These are phyloP conservation scores for Hypoxylon cercidicola DNA, from an alignment of 495 filamentous ascomycete species.

Conservation along the genomic window DNA sequence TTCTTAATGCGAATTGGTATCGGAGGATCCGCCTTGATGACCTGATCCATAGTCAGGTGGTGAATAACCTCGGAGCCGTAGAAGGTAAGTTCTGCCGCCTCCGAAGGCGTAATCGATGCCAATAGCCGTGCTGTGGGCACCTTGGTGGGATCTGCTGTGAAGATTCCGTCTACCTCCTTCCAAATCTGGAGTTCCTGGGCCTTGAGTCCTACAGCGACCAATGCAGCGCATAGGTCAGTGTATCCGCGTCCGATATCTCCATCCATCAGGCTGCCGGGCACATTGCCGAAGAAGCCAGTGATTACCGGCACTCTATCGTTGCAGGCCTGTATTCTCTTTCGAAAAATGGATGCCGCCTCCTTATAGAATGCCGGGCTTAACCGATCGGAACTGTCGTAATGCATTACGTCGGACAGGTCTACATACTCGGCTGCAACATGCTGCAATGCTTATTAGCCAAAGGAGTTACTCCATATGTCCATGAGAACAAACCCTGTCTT, in stretches of 20 bases:
- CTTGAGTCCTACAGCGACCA: slow-evolving; percentile 79
- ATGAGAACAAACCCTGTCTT: slow-evolving; percentile 61
- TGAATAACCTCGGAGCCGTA: slow-evolving; percentile 97
- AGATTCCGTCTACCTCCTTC: slow-evolving; percentile 95
- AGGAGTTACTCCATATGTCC: background rate
- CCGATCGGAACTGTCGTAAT: slow-evolving; percentile 66
- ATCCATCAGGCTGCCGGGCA: slow-evolving; percentile 80
- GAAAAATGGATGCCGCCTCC: slow-evolving; percentile 69
- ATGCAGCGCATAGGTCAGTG: slow-evolving; percentile 87
- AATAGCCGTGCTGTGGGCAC: slow-evolving; percentile 85
- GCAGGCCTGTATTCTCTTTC: slow-evolving; percentile 74
- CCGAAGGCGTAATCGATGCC: slow-evolving; percentile 80
- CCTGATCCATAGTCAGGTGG: slow-evolving; percentile 98
- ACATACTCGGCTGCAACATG: slow-evolving; percentile 86
- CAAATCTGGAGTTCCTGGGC: slow-evolving; percentile 88
- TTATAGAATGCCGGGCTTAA: slow-evolving; percentile 86
- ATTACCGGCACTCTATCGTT: slow-evolving; percentile 78
- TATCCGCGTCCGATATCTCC: slow-evolving; percentile 85
- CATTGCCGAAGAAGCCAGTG: slow-evolving; percentile 89
- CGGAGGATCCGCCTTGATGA: slow-evolving; percentile 81
- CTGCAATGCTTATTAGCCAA: slow-evolving; percentile 44
- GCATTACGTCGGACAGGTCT: slow-evolving; percentile 80
- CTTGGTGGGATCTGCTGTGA: slow-evolving; percentile 87
- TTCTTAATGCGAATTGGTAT: slow-evolving; percentile 99
- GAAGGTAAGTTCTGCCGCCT: slow-evolving; percentile 91